These are phyloP conservation scores for Laburnicola sp. DNA, from an alignment of 2,329 filamentous ascomycete species.

Conservation along the genomic window DNA sequence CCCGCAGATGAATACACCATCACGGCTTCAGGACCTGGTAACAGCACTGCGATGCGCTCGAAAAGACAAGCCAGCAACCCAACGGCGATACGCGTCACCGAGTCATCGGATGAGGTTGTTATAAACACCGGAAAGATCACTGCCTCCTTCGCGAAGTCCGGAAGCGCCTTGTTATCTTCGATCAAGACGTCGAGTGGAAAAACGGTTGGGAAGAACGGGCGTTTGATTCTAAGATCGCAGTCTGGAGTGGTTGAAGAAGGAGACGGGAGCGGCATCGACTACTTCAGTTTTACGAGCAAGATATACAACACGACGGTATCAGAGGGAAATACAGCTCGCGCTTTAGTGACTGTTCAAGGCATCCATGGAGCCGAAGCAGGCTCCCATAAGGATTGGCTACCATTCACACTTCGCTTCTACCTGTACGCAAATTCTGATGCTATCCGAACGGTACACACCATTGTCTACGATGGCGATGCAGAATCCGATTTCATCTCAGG, in stretches of 20 bases:
- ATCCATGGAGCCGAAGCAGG: constrained; percentile 36
- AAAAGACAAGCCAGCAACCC: constrained; percentile 22
- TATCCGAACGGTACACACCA: constrained; percentile 58
- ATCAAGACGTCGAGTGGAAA: constrained; percentile 46
- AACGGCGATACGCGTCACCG: constrained; percentile 29
- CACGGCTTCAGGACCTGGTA: constrained; percentile 33
- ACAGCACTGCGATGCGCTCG: constrained; percentile 12
- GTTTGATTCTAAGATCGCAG: constrained; percentile 58
- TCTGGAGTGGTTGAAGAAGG: constrained; percentile 49
- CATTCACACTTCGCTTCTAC: constrained; percentile 61
- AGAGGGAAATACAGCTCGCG: constrained; percentile 47
- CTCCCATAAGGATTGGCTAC: constrained; percentile 55
- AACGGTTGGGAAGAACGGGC: constrained; percentile 42
- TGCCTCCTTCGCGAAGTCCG: constrained; percentile 40
- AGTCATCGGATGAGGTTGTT: constrained; percentile 27
- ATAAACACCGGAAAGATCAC: constrained; percentile 41
- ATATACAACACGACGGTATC: constrained; percentile 57
- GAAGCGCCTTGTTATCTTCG: constrained; percentile 33
- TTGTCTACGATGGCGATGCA: constrained; percentile 59
- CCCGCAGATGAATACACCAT: constrained; percentile 52
- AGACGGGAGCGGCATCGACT: constrained; percentile 44
- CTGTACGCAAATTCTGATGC: constrained; percentile 61
- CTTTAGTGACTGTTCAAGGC: constrained; percentile 54
- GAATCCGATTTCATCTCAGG: constrained; percentile 58
- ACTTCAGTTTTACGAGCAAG: constrained; percentile 54